Conservation (phyloP, 2,329 filamentous ascomycete genomes). For the Diaporthe vaccinii region DNA sequence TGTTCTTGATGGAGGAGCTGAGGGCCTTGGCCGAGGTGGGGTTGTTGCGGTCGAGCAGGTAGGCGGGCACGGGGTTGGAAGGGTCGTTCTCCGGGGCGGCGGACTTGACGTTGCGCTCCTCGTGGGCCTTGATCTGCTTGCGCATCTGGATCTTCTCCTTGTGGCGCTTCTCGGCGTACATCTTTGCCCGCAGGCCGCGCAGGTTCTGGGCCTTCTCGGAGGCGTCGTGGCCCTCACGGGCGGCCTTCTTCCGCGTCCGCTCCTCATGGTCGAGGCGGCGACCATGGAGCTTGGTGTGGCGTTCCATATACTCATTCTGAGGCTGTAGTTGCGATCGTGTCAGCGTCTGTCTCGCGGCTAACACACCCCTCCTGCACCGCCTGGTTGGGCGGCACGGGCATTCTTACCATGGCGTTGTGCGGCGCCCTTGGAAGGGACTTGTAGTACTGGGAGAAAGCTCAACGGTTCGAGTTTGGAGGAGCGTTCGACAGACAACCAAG, state of each 20-base stretch:
- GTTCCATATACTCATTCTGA: slow-evolving; percentile 89
- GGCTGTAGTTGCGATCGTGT: slow-evolving; percentile 63
- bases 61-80: slow-evolving; percentile 87
- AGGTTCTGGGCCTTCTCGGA: slow-evolving; percentile 94
- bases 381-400: slow-evolving; percentile 22
- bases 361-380: slow-evolving; percentile 41
- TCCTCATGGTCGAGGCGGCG: slow-evolving; percentile 76
- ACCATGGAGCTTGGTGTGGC: slow-evolving; percentile 75
- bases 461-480: not conserved
- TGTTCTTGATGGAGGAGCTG: slow-evolving; percentile 92
- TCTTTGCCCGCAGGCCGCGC: slow-evolving; percentile 90
- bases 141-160: slow-evolving; percentile 99
- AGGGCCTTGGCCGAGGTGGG: slow-evolving; percentile 54
- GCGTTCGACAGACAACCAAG: no score
- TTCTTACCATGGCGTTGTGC: slow-evolving; percentile 37
- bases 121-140: slow-evolving; percentile 93
- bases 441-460: not conserved
- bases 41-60: slow-evolving; percentile 86
- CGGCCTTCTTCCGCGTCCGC: slow-evolving; percentile 85
- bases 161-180: slow-evolving; percentile 92
- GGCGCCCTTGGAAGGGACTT: slow-evolving; percentile 39
- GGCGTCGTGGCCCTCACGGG: slow-evolving; percentile 89
- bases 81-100: slow-evolving; percentile 82
- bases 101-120: slow-evolving; percentile 96
- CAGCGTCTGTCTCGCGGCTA: slow-evolving; percentile 38